Evolutionary conservation across 2,329 filamentous ascomycete species (phyloP).

Genomic region (Apiospora koreana): DNA sequence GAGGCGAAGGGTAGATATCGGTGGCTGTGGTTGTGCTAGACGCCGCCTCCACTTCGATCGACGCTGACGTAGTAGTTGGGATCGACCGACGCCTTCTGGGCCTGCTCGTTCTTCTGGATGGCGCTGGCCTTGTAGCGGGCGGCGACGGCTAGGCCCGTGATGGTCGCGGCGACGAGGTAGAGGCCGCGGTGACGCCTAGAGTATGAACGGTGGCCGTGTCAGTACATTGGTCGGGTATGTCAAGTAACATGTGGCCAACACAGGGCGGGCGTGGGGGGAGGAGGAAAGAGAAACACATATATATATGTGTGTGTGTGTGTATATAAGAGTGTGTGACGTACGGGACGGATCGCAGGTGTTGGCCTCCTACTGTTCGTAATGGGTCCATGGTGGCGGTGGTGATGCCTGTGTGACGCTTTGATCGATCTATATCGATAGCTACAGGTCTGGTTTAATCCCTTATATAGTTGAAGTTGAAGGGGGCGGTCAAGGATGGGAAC

Average conservation of each 20-base stretch:
- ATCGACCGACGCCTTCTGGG: conserved; percentile 38
- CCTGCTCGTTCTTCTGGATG: conserved; percentile 43
- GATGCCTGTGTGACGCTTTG: not conserved
- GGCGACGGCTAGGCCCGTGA: conserved; percentile 30
- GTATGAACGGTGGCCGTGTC: not conserved
- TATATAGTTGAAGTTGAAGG: too few relatives aligned
- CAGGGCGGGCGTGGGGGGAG: not conserved
- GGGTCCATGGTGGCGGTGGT: not conserved
- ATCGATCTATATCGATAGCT: too few relatives aligned
- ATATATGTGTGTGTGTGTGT: too few relatives aligned
- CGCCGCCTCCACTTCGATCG: conserved; percentile 48
- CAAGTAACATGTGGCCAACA: too few relatives aligned
- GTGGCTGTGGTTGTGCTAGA: conserved; percentile 18
- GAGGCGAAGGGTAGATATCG: too few relatives aligned
- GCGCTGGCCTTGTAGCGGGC: conserved; percentile 38
- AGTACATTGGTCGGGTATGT: not conserved
- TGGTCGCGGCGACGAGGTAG: conserved; percentile 34
- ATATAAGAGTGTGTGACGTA: not conserved
- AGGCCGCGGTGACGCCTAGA: conserved; percentile 41
- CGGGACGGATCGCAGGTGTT: not conserved
- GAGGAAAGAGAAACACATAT: not conserved
- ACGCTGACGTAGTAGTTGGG: conserved; percentile 50
- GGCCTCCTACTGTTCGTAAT: not conserved
- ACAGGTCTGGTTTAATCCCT: too few relatives aligned
- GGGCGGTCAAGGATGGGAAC: not conserved